Evolutionary conservation across 192 early-diverging fungal genomes (phyloP), one percentile per base, ranked within the genome.

Genomic region (Rhizoclosmatium globosum): DNA sequence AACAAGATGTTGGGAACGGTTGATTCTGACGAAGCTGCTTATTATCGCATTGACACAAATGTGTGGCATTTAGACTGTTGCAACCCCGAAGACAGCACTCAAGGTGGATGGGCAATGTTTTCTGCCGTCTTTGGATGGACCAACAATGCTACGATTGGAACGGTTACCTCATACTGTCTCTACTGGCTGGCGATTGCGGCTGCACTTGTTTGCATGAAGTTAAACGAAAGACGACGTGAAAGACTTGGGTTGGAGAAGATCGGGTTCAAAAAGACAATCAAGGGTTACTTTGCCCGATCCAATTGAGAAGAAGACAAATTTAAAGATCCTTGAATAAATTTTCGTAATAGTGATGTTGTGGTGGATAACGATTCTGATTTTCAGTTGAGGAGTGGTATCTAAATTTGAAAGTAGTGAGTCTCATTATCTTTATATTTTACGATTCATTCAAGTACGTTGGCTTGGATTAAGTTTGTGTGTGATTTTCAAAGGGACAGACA

Each of bases 91-190:
- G 77, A 88, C 21, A 62, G 78, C 46, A 80, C 73, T 39, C 68
- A 64, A 45, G 80, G 81, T 48, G 90, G 89, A 38, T 96, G 90
- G 90, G 79, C 84, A 43, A 88, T 98, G 68, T 92, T 94, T 76
- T 90, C 92, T 68, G 87, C 93, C 2, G 78, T 96, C 13, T 75
- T 94, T 47, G 95, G 95, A 6, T 96, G 94, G 94, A 89, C 83
- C 71, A 92, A 92, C 75, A 84, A 87, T 39, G 95, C 93, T 4
- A 95, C 94, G 0, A 77, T 89, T 64, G 95, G 91, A 61, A 90
- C 92, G 45, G 87, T 96, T 50, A 80, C 90, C 60, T 89, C 87
- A 3, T 98, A 98, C 87, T 91, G 89, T 77, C 68, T 92, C 6
- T 98, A 94, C 84, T 98, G 96, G 95, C 75, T 89, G 0, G 79